phyloP scores from a whole-genome alignment of 2,329 filamentous ascomycete species.

The Akanthomyces uredinophilus region DNA sequence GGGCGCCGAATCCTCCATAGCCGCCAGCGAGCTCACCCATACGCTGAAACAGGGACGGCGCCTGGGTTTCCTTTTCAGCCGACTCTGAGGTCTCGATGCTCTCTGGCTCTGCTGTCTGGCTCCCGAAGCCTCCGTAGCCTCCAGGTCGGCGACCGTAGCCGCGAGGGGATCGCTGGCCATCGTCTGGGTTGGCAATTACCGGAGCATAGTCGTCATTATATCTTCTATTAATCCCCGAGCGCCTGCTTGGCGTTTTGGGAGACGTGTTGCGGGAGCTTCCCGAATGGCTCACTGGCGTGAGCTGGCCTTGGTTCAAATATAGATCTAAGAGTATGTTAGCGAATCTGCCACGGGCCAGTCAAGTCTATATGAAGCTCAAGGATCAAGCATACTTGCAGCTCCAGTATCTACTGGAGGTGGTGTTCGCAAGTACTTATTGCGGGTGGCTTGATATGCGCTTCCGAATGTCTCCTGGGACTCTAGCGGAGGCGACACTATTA shows the following conservation, averaged over 20 bases:
- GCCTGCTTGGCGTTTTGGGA: slow-evolving; percentile 51
- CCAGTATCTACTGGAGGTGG: slow-evolving; percentile 47
- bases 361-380: background rate
- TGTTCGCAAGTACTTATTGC: slow-evolving; percentile 34
- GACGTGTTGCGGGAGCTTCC: slow-evolving; percentile 58
- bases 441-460: slow-evolving; percentile 22
- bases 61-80: slow-evolving; percentile 20
- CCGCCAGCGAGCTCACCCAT: slow-evolving; percentile 57
- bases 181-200: slow-evolving; percentile 38
- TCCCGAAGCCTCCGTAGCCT: slow-evolving; percentile 46
- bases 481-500: slow-evolving; percentile 34
- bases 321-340: slow-evolving; percentile 40
- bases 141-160: slow-evolving; percentile 36
- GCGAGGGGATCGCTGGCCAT: slow-evolving; percentile 34
- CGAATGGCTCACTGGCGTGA: slow-evolving; percentile 59
- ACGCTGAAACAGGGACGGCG: slow-evolving; percentile 45
- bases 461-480: slow-evolving; percentile 27
- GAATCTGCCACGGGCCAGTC: background rate
- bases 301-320: slow-evolving; percentile 50
- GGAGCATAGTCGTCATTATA: slow-evolving; percentile 42
- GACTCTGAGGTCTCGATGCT: slow-evolving; percentile 34
- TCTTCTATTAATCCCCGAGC: slow-evolving; percentile 35
- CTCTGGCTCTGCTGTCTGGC: slow-evolving; percentile 33
- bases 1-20: slow-evolving; percentile 7
- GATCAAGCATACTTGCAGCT: slow-evolving; percentile 43